Evolutionary conservation across 352 stramenopile genomes (phyloP), one percentile per base, ranked within the genome.

Genomic region (Blastocystis sp.): DNA sequence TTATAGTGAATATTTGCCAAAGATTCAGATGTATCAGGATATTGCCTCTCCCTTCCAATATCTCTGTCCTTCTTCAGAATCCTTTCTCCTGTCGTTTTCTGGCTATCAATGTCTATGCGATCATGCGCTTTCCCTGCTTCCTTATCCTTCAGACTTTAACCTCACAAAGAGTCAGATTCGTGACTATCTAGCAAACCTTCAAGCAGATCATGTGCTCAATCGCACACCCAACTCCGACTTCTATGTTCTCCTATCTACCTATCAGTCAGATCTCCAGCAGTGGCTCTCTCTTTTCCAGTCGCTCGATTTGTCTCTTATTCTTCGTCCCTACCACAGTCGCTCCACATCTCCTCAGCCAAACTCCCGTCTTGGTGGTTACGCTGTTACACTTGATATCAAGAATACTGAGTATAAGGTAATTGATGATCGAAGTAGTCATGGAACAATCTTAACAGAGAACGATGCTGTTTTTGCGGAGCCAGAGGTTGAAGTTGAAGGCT

Each of bases 331-430:
- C 50, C 73, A 84, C 26, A 68, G 50, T 45, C 13, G 20, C 18
- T 66, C 73, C 20, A 54, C 50, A n/a, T 53, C 15, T 66, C 47
- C 50, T 0, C 34, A 13, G 4, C 20, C 0, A n/a, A 69, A 41
- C 2, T 96, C 94, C 61, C 90, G 94, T 54, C 87, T 97, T 8
- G 94, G 96, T 69, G 95, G 95, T 23, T 98, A 97, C 77, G 95
- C 95, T 8, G 94, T 97, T 39, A 92, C 93, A 1, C 90, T 98
- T 41, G 94, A 98, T 77, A 96, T 98, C 77, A 98, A 98, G 91
- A 98, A 98, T 90, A 98, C 98, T 93, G 95, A 98, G 91, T 98
- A 98, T 91, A 96, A 96, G 90, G 97, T 95, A 7, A 95, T 98
- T 79, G 95, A 98, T 88, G 95, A 98, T 90, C 94, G 84, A n/a